These are phyloP conservation scores for Hawksworthiomyces lignivorus DNA, from an alignment of 2,329 filamentous ascomycete species.

Conservation along the genomic window DNA sequence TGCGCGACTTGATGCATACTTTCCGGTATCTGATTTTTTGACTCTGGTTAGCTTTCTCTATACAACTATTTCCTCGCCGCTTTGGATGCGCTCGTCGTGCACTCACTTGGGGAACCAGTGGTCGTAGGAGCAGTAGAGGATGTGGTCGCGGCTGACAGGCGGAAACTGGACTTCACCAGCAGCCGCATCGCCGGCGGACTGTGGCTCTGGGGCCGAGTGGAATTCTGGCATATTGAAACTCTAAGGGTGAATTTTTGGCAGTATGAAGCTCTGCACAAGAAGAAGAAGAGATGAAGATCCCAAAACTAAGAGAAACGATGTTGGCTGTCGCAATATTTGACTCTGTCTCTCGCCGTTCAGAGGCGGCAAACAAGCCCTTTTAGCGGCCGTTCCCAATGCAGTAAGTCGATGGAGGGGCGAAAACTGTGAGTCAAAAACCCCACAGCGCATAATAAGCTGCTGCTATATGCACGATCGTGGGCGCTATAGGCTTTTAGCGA, in stretches of 20 bases:
- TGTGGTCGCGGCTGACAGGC: conserved; percentile 76
- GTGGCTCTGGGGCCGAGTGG: conserved; percentile 15
- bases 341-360: too few relatives aligned
- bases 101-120: conserved; percentile 73
- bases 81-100: background rate
- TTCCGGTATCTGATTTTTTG: conserved; percentile 66
- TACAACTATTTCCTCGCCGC: conserved; percentile 7
- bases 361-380: too few relatives aligned
- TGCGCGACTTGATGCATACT: conserved; percentile 75
- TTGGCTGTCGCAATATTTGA: too few relatives aligned
- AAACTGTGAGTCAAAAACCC: too few relatives aligned
- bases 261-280: too few relatives aligned
- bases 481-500: background rate
- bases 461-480: background rate
- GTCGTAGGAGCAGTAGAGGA: conserved; percentile 91
- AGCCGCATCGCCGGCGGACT: conserved; percentile 2
- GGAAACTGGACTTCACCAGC: conserved; percentile 57
- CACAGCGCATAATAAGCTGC: conserved; percentile 1
- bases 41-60: background rate
- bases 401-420: too few relatives aligned
- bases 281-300: too few relatives aligned
- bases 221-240: conserved; percentile 29
- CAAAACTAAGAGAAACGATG: too few relatives aligned
- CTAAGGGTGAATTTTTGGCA: conserved; percentile 3
- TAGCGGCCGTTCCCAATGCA: too few relatives aligned